A percentile compares a stretch with the other conserved stretches of the same genome.
These are phyloP conservation scores for Hygrophoropsis aurantiaca DNA, from an alignment of 768 basidiomycete genomes.

Conservation along the genomic window DNA sequence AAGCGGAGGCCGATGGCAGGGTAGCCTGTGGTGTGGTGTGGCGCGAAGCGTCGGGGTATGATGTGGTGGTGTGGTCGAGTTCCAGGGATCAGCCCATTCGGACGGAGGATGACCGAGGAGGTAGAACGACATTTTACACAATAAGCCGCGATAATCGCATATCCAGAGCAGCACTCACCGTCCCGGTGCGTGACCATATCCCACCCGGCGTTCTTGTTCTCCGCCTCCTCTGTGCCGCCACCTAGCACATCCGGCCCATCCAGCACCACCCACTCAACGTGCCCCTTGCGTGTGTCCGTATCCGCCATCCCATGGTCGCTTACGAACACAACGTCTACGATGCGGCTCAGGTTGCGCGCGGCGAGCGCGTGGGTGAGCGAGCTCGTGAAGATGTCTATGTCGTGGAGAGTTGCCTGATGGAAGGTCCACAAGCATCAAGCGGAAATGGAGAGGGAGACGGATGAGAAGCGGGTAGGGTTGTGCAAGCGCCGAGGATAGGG, in stretches of 20 bases:
- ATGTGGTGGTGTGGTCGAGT: too few relatives aligned
- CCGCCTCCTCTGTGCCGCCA: background rate
- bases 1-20: slow-evolving; percentile 88
- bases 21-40: slow-evolving; percentile 55
- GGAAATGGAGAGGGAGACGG: background rate
- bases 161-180: too few relatives aligned
- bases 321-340: slow-evolving; percentile 88
- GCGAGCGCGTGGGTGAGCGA: slow-evolving; percentile 63
- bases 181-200: slow-evolving; percentile 56
- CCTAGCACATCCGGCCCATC: too few relatives aligned
- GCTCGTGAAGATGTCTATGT: slow-evolving; percentile 75
- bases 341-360: slow-evolving; percentile 73
- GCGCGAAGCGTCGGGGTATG: background rate
- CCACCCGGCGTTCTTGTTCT: slow-evolving; percentile 13
- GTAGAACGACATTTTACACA: too few relatives aligned
- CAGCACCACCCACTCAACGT: slow-evolving; percentile 59
- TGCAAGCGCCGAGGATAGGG: too few relatives aligned
- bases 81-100: too few relatives aligned
- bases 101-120: too few relatives aligned
- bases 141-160: too few relatives aligned
- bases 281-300: too few relatives aligned
- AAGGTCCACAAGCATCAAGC: slow-evolving; percentile 2
- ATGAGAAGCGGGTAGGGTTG: slow-evolving; percentile 5
- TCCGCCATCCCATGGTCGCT: slow-evolving; percentile 92
- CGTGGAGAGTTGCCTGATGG: slow-evolving; percentile 56